phyloP scores from a whole-genome alignment of 164 flowering plant genomes.

The Taxillus chinensis region DNA sequence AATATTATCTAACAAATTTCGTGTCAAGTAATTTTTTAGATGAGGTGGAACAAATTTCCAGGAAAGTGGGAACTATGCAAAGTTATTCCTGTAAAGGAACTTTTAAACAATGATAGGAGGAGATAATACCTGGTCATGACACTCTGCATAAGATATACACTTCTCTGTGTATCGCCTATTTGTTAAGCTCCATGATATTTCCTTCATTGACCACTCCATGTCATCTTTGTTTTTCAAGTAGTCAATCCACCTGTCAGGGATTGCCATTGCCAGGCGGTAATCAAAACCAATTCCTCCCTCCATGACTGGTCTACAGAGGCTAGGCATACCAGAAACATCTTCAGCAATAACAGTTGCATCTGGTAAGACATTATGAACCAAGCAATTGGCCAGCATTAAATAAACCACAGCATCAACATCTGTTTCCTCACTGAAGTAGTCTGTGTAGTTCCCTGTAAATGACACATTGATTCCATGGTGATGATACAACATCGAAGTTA shows the following conservation, averaged over 20 bases:
- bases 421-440: slow-evolving; percentile 84
- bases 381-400: slow-evolving; percentile 76
- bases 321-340: slow-evolving; percentile 98
- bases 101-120: not conserved
- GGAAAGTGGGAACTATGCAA: not conserved
- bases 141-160: slow-evolving; percentile 93
- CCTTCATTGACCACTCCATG: slow-evolving; percentile 87
- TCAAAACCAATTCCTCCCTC: slow-evolving; percentile 95
- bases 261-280: slow-evolving; percentile 90
- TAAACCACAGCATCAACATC: slow-evolving; percentile 95
- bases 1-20: not conserved
- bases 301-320: slow-evolving; percentile 63
- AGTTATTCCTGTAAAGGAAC: too few species aligned
- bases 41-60: not conserved
- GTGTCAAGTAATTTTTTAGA: not conserved
- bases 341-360: slow-evolving; percentile 90
- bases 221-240: slow-evolving; percentile 79
- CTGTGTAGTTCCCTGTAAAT: slow-evolving; percentile 72
- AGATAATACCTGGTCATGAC: slow-evolving; percentile 85
- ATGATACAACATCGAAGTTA: slow-evolving; percentile 95
- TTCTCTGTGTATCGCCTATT: slow-evolving; percentile 90
- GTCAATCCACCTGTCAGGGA: slow-evolving; percentile 97
- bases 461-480: slow-evolving; percentile 84
- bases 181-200: slow-evolving; percentile 59
- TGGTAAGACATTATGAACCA: slow-evolving; percentile 57